Evolutionary conservation across 441 rosid genomes (phyloP).

Genomic region (Eruca vesicaria): DNA sequence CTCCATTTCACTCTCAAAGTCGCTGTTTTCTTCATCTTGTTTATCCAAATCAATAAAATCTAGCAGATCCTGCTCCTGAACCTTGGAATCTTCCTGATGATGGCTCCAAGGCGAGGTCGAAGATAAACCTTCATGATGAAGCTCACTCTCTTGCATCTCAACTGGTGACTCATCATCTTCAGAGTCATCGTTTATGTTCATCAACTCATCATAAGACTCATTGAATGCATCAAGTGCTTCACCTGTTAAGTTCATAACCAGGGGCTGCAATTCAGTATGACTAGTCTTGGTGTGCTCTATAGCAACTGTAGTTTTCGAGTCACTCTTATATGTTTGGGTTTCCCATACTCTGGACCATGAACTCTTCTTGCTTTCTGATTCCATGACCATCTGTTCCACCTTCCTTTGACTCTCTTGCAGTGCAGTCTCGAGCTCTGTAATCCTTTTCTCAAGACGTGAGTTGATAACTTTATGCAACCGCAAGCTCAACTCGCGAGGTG

Average conservation of each 20-base stretch:
- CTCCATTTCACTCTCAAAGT: slow-evolving; percentile 60
- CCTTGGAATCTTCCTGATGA: slow-evolving; percentile 15
- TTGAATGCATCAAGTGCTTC: slow-evolving; percentile 80
- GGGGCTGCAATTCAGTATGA: slow-evolving; percentile 41
- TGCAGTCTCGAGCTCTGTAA: slow-evolving; percentile 71
- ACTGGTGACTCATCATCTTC: slow-evolving; percentile 56
- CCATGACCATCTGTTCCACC: slow-evolving; percentile 45
- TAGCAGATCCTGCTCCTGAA: slow-evolving; percentile 37
- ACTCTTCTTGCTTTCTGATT: slow-evolving; percentile 43
- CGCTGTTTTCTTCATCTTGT: slow-evolving; percentile 49
- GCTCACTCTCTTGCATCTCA: slow-evolving; percentile 29
- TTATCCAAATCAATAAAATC: slow-evolving; percentile 31
- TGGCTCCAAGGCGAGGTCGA: slow-evolving; percentile 31
- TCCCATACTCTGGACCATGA: slow-evolving; percentile 38
- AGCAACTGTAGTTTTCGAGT: slow-evolving; percentile 34
- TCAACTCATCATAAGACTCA: slow-evolving; percentile 66
- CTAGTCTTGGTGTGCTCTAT: slow-evolving; percentile 34
- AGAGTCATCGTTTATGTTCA: slow-evolving; percentile 56
- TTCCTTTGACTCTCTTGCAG: slow-evolving; percentile 69
- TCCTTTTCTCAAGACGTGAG: slow-evolving; percentile 64
- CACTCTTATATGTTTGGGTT: slow-evolving; percentile 34
- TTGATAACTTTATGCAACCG: slow-evolving; percentile 74
- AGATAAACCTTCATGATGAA: slow-evolving; percentile 22
- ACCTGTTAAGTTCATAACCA: slow-evolving; percentile 69
- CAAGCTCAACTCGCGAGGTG: slow-evolving; percentile 72